phyloP scores from a whole-genome alignment of 1,284 basidiomycete species.

The Neonothopanus nambi region DNA sequence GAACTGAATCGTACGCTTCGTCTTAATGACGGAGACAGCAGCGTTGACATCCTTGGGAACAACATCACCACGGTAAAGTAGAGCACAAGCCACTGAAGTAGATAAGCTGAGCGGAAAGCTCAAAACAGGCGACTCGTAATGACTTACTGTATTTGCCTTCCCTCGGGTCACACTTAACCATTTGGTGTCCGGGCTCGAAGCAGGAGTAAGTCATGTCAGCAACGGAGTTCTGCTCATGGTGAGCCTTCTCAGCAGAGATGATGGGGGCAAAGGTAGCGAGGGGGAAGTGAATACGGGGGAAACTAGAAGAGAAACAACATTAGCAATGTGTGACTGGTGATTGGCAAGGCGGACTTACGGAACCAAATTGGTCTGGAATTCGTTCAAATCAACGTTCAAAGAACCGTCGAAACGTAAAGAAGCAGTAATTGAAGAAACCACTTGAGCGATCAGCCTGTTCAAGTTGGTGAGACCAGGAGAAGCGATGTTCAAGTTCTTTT shows the following conservation, averaged over 20 bases:
- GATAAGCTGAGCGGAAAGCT: slow-evolving; percentile 47
- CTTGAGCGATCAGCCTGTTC: slow-evolving; percentile 87
- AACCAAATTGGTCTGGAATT: slow-evolving; percentile 92
- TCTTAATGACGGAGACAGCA: slow-evolving; percentile 94
- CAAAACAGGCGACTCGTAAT: slow-evolving; percentile 1
- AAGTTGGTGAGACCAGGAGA: slow-evolving; percentile 86
- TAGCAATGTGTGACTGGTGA: no score
- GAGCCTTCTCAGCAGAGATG: slow-evolving; percentile 76
- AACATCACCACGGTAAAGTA: slow-evolving; percentile 94
- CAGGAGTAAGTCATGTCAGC: slow-evolving; percentile 93
- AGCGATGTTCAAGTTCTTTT: slow-evolving; percentile 80
- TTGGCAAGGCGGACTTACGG: slow-evolving; percentile 43
- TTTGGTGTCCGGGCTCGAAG: slow-evolving; percentile 92
- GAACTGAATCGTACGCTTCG: slow-evolving; percentile 87
- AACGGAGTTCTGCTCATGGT: slow-evolving; percentile 92
- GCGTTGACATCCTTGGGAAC: slow-evolving; percentile 97
- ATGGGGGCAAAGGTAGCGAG: slow-evolving; percentile 91
- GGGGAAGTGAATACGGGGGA: slow-evolving; percentile 90
- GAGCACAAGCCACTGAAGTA: slow-evolving; percentile 76
- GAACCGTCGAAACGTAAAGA: slow-evolving; percentile 83
- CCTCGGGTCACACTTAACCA: slow-evolving; percentile 88
- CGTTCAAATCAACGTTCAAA: slow-evolving; percentile 89
- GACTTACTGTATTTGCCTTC: slow-evolving; percentile 85
- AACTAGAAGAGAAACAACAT: no score
- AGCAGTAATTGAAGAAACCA: slow-evolving; percentile 81